Evolutionary conservation across 805 yeast species (phyloP), one percentile per base, ranked within the genome.

Genomic region (Komagataella populi): DNA sequence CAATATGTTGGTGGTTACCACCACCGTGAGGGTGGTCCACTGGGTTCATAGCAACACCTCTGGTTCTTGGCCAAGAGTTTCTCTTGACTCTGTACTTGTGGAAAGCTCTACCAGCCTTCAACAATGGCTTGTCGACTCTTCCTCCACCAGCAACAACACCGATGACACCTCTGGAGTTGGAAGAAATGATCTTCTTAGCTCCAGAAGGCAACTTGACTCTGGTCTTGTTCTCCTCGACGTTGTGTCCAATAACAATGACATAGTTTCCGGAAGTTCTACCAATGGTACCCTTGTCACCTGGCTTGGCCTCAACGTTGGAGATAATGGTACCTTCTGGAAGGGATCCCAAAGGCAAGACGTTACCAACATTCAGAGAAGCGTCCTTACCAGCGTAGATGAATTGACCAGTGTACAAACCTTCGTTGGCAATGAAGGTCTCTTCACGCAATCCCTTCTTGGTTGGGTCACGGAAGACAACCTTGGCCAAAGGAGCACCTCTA

Each of bases 21-120:
- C 99, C 98, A 87, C 99, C 99, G 77, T 91, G 99, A 75, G 99
- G 99, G 83, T 91, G 99, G 76, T 91, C 99, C 74, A 91, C 99
- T 76, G 98, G 98, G 82, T 91, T 91, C 99, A 93, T 91, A 74
- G 99, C 99, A 73, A 91, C 98, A 91, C 98, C 99, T 83, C 98
- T 89, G 71, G 98, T 93, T 87, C 88, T 90, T 79, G 99, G 99
- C 98, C 98, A 93, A 63, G 96, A 88, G 96, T 93, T 89, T 81
- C 98, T 84, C 95, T 93, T 93, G 70, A 90, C 96, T 79, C 77
- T 90, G 93, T 85, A 90, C 83, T 91, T 91, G 90, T 91, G 96
- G 96, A 84, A 91, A 63, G 99, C 99, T 82, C 96, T 89, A 81
- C 98, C 98, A 72, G 99, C 99, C 87, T 91, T 91, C 74, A 91